Conservation (phyloP, 805 yeast species). For the Phaffomyces opuntiae region DNA sequence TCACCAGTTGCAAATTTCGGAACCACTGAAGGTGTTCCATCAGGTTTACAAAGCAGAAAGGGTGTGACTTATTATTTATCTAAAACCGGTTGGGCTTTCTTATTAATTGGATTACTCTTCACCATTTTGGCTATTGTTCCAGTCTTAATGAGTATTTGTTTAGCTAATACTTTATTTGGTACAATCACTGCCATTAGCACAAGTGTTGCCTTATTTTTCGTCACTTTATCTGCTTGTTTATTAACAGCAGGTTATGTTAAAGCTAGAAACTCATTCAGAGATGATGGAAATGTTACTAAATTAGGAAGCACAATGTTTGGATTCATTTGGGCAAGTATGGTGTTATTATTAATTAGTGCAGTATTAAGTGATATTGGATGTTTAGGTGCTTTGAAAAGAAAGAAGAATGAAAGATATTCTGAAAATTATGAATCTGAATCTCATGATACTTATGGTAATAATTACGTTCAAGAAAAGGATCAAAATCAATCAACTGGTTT, state of each 20-base stretch:
- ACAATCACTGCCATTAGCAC: slow-evolving; percentile 18
- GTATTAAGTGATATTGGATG: slow-evolving; percentile 18
- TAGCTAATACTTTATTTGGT: slow-evolving; percentile 14
- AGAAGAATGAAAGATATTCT: slow-evolving; percentile 11
- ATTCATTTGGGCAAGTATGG: slow-evolving; percentile 53
- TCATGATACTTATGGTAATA: slow-evolving; percentile 24
- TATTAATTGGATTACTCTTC: slow-evolving; percentile 50
- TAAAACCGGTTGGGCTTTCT: slow-evolving; percentile 62
- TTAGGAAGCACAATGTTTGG: slow-evolving; percentile 49
- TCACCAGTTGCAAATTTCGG: slow-evolving; percentile 75
- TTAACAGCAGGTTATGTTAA: slow-evolving; percentile 49
- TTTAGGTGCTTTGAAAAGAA: slow-evolving; percentile 5
- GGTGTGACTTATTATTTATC: slow-evolving; percentile 57
- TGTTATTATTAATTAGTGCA: slow-evolving; percentile 14
- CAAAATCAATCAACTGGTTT: slow-evolving; percentile 11
- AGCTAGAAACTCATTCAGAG: slow-evolving; percentile 42
- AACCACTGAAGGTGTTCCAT: slow-evolving; percentile 46
- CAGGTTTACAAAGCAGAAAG: slow-evolving; percentile 39
- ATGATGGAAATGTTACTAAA: slow-evolving; percentile 34
- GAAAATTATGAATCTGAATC: slow-evolving; percentile 19
- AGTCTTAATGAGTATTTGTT: slow-evolving; percentile 17
- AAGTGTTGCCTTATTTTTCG: slow-evolving; percentile 35
- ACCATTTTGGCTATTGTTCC: slow-evolving; percentile 41
- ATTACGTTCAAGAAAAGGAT: slow-evolving; percentile 14
- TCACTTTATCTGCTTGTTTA: slow-evolving; percentile 38